A percentile compares a stretch with the other conserved stretches of the same genome.
Evolutionary conservation across 306 rosid genomes (phyloP).

Genomic region (Pueraria montana): DNA sequence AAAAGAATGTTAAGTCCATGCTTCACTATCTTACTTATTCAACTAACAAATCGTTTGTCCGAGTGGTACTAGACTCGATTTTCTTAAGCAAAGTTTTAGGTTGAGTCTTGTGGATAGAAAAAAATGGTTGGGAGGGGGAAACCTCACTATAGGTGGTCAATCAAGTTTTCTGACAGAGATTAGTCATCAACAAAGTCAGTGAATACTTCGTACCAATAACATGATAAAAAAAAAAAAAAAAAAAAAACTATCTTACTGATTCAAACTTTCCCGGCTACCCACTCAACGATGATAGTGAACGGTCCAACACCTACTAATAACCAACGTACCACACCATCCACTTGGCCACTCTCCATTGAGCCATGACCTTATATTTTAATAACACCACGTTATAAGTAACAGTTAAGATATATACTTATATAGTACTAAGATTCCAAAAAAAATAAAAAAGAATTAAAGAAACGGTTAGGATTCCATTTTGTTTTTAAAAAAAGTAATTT

Average conservation of each 20-base stretch:
- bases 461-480: slow-evolving; percentile 22
- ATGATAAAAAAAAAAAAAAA: too few species aligned
- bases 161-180: too few species aligned
- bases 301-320: slow-evolving; percentile 14
- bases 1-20: slow-evolving; percentile 8
- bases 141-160: too few species aligned
- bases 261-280: slow-evolving; percentile 30
- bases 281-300: background rate
- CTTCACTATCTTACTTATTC: background rate
- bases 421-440: background rate
- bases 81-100: too few species aligned
- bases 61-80: too few species aligned
- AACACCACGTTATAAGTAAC: background rate
- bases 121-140: too few species aligned
- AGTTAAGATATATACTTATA: background rate
- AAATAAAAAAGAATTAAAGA: background rate
- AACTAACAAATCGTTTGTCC: too few species aligned
- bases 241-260: too few species aligned
- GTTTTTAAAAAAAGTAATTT: background rate
- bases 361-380: slow-evolving; percentile 11
- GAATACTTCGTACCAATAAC: too few species aligned
- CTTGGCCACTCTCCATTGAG: too few species aligned
- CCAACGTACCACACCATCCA: slow-evolving; percentile 43
- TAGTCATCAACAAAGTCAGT: too few species aligned
- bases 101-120: too few species aligned